These are phyloP conservation scores for Hanseniaspora lachancei DNA, from an alignment of 805 yeast genomes.

Conservation along the genomic window DNA sequence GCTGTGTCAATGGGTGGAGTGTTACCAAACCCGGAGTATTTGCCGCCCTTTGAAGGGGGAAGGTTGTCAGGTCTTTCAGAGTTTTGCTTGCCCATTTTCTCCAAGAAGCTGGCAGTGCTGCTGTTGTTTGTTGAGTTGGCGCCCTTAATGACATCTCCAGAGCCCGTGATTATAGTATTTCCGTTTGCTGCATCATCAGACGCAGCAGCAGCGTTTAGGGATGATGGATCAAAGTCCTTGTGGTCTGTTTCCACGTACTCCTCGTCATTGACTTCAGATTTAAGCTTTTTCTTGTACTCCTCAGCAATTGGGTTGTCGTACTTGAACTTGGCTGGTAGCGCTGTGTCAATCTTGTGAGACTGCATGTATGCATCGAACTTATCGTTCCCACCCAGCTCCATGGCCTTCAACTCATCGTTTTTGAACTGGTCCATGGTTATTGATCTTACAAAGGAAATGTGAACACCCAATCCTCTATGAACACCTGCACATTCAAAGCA, in stretches of 20 bases:
- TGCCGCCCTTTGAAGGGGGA: constrained; percentile 92
- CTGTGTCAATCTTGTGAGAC: constrained; percentile 54
- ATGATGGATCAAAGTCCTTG: constrained; percentile 27
- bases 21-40: constrained; percentile 82
- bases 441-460: constrained; percentile 87
- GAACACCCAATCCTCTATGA: constrained; percentile 93
- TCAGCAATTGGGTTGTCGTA: constrained; percentile 87
- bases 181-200: constrained; percentile 4
- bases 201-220: constrained; percentile 13
- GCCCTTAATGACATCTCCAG: constrained; percentile 11
- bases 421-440: constrained; percentile 98
- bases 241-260: constrained; percentile 59
- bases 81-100: constrained; percentile 61
- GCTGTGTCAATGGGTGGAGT: constrained; percentile 34
- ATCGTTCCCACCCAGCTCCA: constrained; percentile 91
- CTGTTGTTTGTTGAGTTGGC: constrained; percentile 42
- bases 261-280: constrained; percentile 60
- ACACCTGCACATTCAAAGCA: constrained; percentile 97
- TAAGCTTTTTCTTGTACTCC: constrained; percentile 74
- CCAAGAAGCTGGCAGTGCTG: constrained; percentile 55
- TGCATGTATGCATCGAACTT: constrained; percentile 56
- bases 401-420: constrained; percentile 73
- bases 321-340: constrained; percentile 55
- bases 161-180: constrained; percentile 10
- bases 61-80: constrained; percentile 58